Conservation (phyloP, 2,329 filamentous ascomycete species). For the Colletotrichum brevisporum region DNA sequence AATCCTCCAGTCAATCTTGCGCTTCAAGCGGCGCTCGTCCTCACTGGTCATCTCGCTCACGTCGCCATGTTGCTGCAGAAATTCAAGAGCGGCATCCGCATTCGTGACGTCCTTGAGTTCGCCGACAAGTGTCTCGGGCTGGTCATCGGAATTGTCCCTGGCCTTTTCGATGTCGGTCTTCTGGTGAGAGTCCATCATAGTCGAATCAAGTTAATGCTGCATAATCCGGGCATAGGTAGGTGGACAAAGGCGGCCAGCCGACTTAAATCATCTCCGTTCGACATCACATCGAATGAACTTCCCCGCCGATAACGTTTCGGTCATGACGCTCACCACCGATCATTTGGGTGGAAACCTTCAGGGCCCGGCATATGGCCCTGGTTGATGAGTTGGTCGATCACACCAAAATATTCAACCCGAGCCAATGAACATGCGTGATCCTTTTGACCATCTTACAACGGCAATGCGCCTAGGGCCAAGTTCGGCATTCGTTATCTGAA, state of each 20-base stretch:
- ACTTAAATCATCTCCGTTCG: not conserved
- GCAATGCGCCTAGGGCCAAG: slow-evolving; percentile 23
- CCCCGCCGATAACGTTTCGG: not conserved
- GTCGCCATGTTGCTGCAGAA: slow-evolving; percentile 16
- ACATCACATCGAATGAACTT: not conserved
- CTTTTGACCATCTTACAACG: slow-evolving; percentile 15
- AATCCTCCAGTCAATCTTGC: slow-evolving; percentile 42
- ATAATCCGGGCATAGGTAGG: not conserved
- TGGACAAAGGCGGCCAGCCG: not conserved
- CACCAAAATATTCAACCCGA: not conserved
- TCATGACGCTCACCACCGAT: slow-evolving; percentile 13
- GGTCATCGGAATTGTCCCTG: not conserved
- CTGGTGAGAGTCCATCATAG: slow-evolving; percentile 9
- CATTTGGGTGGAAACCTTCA: not conserved
- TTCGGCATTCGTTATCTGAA: slow-evolving; percentile 34
- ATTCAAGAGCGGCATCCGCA: slow-evolving; percentile 26
- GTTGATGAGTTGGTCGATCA: slow-evolving; percentile 25
- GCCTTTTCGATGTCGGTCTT: slow-evolving; percentile 24
- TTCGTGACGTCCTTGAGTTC: slow-evolving; percentile 23
- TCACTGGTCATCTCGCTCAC: slow-evolving; percentile 12
- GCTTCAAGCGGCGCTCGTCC: slow-evolving; percentile 31
- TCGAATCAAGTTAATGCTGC: not conserved
- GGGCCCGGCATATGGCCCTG: not conserved
- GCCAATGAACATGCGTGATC: slow-evolving; percentile 2
- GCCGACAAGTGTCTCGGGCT: slow-evolving; percentile 23